A percentile compares a stretch with the other conserved stretches of the same genome.
These are phyloP conservation scores for Closterium sp. DNA, from an alignment of 139 green algal genomes.

Conservation along the genomic window DNA sequence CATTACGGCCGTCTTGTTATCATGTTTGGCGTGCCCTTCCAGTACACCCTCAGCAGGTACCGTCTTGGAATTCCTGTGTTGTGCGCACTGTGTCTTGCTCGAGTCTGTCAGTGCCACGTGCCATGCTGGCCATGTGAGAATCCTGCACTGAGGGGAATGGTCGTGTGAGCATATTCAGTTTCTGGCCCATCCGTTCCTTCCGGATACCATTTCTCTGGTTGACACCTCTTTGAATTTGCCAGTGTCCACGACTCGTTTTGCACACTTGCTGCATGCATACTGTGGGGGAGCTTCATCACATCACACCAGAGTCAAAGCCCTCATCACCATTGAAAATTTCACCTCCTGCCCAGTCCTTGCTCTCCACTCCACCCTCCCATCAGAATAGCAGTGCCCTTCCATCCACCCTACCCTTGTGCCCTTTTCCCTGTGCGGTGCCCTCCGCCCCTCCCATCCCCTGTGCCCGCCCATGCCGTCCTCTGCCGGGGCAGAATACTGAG, in stretches of 20 bases:
- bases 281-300: no score
- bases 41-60: constrained; percentile 63
- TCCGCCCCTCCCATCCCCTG: no score
- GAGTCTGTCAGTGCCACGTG: neutral
- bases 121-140: no score
- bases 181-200: no score
- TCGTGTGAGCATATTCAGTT: no score
- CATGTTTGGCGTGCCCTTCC: constrained; percentile 97
- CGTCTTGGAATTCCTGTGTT: neutral
- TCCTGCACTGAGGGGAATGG: no score
- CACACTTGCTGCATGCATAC: no score
- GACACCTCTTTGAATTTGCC: no score
- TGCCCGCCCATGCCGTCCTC: neutral
- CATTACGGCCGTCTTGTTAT: constrained; percentile 88
- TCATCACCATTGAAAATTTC: no score
- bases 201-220: no score
- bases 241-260: no score
- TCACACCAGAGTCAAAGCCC: no score
- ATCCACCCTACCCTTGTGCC: neutral
- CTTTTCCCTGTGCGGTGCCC: neutral
- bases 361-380: neutral
- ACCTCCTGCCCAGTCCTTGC: neutral
- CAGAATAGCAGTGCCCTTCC: neutral
- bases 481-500: constrained; percentile 77
- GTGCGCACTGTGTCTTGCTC: neutral